Evolutionary conservation across 169 alveolate species (phyloP).

Genomic region (Cryptosporidium meleagridis): DNA sequence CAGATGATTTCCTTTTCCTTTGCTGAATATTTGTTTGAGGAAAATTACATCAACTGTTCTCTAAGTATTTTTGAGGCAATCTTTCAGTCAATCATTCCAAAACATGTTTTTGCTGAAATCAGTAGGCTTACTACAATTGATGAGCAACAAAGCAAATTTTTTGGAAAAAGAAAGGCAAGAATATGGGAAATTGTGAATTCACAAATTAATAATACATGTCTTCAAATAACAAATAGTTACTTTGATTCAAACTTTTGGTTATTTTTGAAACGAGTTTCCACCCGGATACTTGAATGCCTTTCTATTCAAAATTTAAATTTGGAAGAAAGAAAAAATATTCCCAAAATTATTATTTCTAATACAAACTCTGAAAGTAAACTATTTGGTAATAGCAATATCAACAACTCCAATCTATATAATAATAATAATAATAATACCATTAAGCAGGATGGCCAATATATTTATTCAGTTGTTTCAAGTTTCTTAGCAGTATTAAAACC

Average conservation of each 20-base stretch:
- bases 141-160: constrained; percentile 15
- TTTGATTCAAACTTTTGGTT: constrained; percentile 26
- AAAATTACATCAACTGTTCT: constrained; percentile 54
- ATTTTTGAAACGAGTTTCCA: not conserved
- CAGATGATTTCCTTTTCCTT: constrained; percentile 52
- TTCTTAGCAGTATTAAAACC: constrained; percentile 45
- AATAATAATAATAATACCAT: not conserved
- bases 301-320: constrained; percentile 17
- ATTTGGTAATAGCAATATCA: not conserved
- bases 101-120: constrained; percentile 54
- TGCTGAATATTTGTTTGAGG: constrained; percentile 46
- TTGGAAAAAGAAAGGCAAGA: constrained; percentile 3
- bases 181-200: constrained; percentile 37
- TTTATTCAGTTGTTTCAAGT: constrained; percentile 53
- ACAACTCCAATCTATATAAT: too few species aligned
- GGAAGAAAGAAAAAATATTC: constrained; percentile 12
- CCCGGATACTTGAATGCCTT: constrained; percentile 16
- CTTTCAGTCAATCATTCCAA: constrained; percentile 29
- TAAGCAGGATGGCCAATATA: constrained; percentile 50
- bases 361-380: not conserved
- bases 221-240: constrained; percentile 22
- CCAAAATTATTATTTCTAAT: not conserved
- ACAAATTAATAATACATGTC: constrained; percentile 39
- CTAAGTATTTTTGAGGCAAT: constrained; percentile 49
- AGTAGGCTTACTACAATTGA: constrained; percentile 16